phyloP scores from a whole-genome alignment of 2,329 filamentous ascomycete species.

The Trichophyton equinum region DNA sequence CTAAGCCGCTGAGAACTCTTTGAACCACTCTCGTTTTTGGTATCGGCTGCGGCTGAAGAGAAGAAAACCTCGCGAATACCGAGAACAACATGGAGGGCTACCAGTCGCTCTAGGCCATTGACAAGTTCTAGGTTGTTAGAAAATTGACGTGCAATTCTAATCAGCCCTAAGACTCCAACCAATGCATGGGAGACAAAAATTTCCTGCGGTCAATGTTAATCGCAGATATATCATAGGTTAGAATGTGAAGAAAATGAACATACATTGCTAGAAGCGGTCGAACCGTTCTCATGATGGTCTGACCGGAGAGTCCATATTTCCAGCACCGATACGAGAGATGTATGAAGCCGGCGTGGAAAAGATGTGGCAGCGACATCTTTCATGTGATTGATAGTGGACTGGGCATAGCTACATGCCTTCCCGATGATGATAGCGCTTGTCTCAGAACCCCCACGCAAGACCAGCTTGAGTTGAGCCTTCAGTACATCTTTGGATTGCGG shows the following conservation, averaged over 20 bases:
- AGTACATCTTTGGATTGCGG: constrained; percentile 17
- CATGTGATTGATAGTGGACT: background rate
- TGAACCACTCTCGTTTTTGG: constrained; percentile 24
- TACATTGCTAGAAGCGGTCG: constrained; percentile 27
- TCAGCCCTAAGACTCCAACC: constrained; percentile 14
- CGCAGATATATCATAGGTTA: background rate
- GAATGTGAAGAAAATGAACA: background rate
- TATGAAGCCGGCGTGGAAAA: constrained; percentile 20
- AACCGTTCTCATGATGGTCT: constrained; percentile 22
- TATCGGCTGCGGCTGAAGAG: constrained; percentile 22
- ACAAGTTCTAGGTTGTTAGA: constrained; percentile 2
- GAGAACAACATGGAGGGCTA: constrained; percentile 32
- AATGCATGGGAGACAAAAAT: constrained; percentile 23
- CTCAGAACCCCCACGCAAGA: constrained; percentile 26
- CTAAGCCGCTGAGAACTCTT: constrained; percentile 26
- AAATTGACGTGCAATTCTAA: constrained; percentile 18
- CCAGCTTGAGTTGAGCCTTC: constrained; percentile 29
- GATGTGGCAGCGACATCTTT: background rate
- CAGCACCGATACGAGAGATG: constrained; percentile 23
- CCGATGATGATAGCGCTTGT: constrained; percentile 23
- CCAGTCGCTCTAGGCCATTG: constrained; percentile 23
- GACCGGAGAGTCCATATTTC: constrained; percentile 30
- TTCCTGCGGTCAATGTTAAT: constrained; percentile 4
- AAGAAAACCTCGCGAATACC: constrained; percentile 30
- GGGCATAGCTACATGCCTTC: background rate